Evolutionary conservation across 208 protist genomes (phyloP).

Genomic region (Wallacemonas sp.): DNA sequence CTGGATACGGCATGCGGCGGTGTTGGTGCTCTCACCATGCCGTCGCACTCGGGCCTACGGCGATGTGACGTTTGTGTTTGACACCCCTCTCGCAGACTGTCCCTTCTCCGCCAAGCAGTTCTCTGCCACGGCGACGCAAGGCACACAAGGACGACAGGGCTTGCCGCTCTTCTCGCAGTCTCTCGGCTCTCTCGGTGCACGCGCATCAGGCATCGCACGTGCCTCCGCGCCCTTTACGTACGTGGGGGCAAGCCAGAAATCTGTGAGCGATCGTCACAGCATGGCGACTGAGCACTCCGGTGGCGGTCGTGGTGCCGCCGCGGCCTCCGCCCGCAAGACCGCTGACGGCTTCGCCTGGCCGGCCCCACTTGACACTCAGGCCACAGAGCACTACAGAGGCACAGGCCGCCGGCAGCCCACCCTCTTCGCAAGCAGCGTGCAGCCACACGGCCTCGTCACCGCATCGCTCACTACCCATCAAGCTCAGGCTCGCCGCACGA

Average conservation of each 20-base stretch:
- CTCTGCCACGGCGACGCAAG: background rate
- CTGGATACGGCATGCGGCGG: conserved; percentile 43
- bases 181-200: background rate
- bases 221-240: background rate
- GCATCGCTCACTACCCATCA: background rate
- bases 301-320: background rate
- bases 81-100: conserved; percentile 24
- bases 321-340: background rate
- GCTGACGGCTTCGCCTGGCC: background rate
- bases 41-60: conserved; percentile 19
- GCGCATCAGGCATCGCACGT: background rate
- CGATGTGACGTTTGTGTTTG: conserved; percentile 13
- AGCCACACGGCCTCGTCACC: background rate
- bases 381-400: too few relatives aligned
- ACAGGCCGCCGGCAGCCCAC: background rate
- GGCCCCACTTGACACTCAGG: too few relatives aligned
- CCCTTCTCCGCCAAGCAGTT: conserved; percentile 2
- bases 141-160: background rate
- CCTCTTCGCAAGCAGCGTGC: conserved; percentile 9
- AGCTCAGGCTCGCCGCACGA: background rate
- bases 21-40: conserved; percentile 46
- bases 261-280: background rate
- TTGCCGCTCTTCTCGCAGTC: conserved; percentile 18
- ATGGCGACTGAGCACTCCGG: background rate
- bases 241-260: conserved; percentile 19